These are phyloP conservation scores for Gossypium aridum DNA, from an alignment of 441 rosid species.

Conservation along the genomic window DNA sequence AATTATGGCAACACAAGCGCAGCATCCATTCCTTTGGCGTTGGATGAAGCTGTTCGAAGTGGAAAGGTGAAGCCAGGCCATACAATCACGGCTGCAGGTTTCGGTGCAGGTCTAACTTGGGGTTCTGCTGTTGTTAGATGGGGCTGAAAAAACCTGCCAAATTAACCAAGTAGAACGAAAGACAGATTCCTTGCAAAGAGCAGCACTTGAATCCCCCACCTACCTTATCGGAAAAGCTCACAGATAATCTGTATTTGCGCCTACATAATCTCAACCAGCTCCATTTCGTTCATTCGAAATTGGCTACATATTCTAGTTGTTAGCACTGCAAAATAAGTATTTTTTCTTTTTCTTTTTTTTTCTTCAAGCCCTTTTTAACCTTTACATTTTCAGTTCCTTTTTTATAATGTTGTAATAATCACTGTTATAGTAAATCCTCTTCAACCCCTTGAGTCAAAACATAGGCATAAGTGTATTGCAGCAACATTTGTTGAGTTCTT, in stretches of 20 bases:
- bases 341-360: background rate
- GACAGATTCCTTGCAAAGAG: conserved; percentile 1
- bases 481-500: background rate
- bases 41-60: conserved; percentile 88
- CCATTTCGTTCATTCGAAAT: conserved; percentile 4
- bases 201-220: conserved; percentile 1
- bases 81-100: conserved; percentile 81
- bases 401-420: background rate
- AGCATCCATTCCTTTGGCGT: conserved; percentile 88
- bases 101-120: conserved; percentile 96
- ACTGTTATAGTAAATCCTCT: background rate
- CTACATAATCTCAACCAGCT: conserved; percentile 9
- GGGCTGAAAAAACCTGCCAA: conserved; percentile 35
- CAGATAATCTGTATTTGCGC: conserved; percentile 1
- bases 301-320: background rate
- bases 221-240: background rate
- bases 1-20: conserved; percentile 97
- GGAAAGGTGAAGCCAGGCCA: conserved; percentile 88
- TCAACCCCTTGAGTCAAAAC: background rate
- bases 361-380: background rate
- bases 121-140: conserved; percentile 81
- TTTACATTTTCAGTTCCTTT: too few species aligned
- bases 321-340: background rate
- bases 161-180: background rate
- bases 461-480: background rate